Conservation (phyloP, 495 filamentous ascomycete species). For the Copromyces sp. region DNA sequence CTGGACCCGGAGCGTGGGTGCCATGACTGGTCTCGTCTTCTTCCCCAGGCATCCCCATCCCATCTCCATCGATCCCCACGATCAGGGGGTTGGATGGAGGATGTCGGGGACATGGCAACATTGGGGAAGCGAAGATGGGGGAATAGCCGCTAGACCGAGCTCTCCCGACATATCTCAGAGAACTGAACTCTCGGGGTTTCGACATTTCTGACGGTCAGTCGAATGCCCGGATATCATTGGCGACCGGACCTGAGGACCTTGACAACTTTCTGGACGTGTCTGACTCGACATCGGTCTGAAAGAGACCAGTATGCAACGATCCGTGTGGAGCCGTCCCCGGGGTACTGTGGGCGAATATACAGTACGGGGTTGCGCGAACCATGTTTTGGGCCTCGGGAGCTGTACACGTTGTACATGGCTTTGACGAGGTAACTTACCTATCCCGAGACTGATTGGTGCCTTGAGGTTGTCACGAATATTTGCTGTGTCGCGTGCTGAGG, state of each 20-base stretch:
- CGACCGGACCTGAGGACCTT: neutral
- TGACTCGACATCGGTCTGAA: neutral
- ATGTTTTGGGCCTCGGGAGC: neutral
- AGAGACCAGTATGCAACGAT: neutral
- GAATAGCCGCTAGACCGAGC: slow-evolving; percentile 2
- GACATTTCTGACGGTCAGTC: neutral
- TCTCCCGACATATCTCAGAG: neutral
- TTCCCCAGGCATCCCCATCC: neutral
- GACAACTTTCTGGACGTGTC: neutral
- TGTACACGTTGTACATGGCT: neutral
- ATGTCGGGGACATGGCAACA: neutral
- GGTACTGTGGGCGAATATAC: neutral
- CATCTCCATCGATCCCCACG: neutral
- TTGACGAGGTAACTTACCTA: neutral
- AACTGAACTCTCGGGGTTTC: neutral
- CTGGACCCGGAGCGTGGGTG: neutral
- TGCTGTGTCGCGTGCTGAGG: neutral
- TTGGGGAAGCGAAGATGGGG: neutral
- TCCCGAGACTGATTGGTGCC: neutral
- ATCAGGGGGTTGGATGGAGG: neutral
- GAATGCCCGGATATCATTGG: neutral
- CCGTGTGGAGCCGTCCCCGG: neutral
- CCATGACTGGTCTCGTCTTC: neutral
- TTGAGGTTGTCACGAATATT: neutral
- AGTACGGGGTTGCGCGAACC: neutral